Evolutionary conservation across 2,329 filamentous ascomycete species (phyloP), one percentile per base, ranked within the genome.

Genomic region (Xylaria multiplex): DNA sequence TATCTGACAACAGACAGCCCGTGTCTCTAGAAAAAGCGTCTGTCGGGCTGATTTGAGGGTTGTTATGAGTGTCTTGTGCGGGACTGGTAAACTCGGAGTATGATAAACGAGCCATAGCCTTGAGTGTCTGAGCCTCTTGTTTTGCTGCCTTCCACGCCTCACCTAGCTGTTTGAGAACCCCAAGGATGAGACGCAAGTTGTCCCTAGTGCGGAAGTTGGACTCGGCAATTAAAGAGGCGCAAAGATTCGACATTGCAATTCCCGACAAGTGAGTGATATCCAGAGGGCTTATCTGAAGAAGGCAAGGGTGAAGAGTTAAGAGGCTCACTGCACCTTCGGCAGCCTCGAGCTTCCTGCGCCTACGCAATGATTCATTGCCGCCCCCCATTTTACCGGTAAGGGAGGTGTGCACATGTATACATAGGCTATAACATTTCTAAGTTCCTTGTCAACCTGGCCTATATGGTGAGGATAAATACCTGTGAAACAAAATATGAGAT

Each of bases 261-360:
- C 52, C 19, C 19, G 52, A 55, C 16, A 55, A 55, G 7, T 8
- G 22, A 14, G n/a, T 27, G 35, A 55, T 55, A 40, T 42, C 42
- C 52, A 55, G 11, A 16, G 52, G 52, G 52, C 52, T 55, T 35
- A 55, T 55, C 11, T 42, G 52, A 24, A 42, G 35, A 24, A 55
- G 52, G 42, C 35, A 16, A 2, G 52, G 35, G 3, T 55, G 52
- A 5, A 55, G 52, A 16, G 52, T 55, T 22, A 55, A n/a, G 35
- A 55, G 52, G 35, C 52, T 55, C 52, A 55, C 52, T 14, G 52
- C 9, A 24, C 32, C 52, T n/a, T 55, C 52, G n/a, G 35, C 52
- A 3, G 52, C 35, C 52, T 55, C 52, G 8, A 24, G 35, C 27
- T 55, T 55, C 35, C 19, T 40, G 35, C 52, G 35, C 16, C 52